These are phyloP conservation scores for Epichloe aotearoae DNA, from an alignment of 2,329 filamentous ascomycete species.

Conservation along the genomic window DNA sequence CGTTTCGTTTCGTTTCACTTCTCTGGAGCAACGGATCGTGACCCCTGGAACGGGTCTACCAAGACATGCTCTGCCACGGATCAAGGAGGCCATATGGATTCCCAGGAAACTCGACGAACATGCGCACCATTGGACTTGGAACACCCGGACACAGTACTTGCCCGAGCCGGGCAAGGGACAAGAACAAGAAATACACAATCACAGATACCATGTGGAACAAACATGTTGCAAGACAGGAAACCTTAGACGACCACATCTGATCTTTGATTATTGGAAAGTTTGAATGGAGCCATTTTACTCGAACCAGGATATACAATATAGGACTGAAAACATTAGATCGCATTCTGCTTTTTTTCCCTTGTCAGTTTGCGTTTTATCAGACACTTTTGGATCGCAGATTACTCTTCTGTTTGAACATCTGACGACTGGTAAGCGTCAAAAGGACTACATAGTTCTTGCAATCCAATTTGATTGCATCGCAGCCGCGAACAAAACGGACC, in stretches of 20 bases:
- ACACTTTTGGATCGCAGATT: neutral
- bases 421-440: slow-evolving; percentile 8
- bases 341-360: neutral
- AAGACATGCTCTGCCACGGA: neutral
- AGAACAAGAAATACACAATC: neutral
- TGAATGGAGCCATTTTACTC: neutral
- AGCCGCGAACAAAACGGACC: slow-evolving; percentile 7
- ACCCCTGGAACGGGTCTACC: neutral
- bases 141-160: slow-evolving; percentile 7
- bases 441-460: slow-evolving; percentile 9
- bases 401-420: neutral
- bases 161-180: slow-evolving; percentile 6
- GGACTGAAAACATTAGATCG: neutral
- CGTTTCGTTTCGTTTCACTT: slow-evolving; percentile 17
- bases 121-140: neutral
- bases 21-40: slow-evolving; percentile 1
- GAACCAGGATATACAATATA: neutral
- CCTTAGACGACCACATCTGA: neutral
- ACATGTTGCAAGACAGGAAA: slow-evolving; percentile 3
- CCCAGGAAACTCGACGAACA: neutral
- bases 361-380: neutral
- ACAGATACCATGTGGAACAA: neutral
- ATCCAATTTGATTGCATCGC: slow-evolving; percentile 13
- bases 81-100: neutral
- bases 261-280: neutral